Base-by-base conservation (phyloP, 2,329 filamentous ascomycete species). In the Botrytis byssoidea region DNA sequence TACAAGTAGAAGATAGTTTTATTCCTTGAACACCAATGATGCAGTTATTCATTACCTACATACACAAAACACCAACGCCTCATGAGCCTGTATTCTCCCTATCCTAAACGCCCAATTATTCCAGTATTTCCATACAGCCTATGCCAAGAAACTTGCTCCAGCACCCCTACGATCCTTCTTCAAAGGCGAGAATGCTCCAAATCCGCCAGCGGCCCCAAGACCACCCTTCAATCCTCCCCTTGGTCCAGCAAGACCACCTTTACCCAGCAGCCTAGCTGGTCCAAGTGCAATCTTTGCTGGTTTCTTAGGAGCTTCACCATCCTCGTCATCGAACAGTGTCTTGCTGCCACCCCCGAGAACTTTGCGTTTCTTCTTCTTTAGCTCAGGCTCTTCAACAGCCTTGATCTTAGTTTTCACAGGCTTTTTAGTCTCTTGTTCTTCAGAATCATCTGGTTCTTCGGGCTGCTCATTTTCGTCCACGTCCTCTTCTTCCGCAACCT, bases 321-420 rank as follows among this genome's bases (percentile, higher is more conserved):
- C 91, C 7, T 91, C 91, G 14, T 92, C 91, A 74, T 92, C 91
- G 77, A 95, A 93, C 9, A 96, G 81, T 4, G 89, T 92, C 77
- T 87, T 88, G 35, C 87, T 85, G 35, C 83, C 84, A 6, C 90
- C 89, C 1, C 93, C 85, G 8, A 93, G 83, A 82, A 93, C 95
- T 75, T 92, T 89, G 85, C 92, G 94, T 86, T 91, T 93, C 80
- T 89, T 90, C 79, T 80, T 81, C 63, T 83, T 80, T 79, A 83
- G 77, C 76, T 79, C 75, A 79, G 85, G 75, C 57, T 79, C 78
- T 4, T 76, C 77, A 16, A 64, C 20, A 60, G 32, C 12, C 29
- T 74, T 74, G 18, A 60, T 16, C 65, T 76, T 72, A 20, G 73
- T n/a, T 63, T 78, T 79, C 4, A 72, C 60, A 25, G 74, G 32